Conservation (phyloP, 805 yeast genomes). For the Cyberlindnera amylophila region DNA sequence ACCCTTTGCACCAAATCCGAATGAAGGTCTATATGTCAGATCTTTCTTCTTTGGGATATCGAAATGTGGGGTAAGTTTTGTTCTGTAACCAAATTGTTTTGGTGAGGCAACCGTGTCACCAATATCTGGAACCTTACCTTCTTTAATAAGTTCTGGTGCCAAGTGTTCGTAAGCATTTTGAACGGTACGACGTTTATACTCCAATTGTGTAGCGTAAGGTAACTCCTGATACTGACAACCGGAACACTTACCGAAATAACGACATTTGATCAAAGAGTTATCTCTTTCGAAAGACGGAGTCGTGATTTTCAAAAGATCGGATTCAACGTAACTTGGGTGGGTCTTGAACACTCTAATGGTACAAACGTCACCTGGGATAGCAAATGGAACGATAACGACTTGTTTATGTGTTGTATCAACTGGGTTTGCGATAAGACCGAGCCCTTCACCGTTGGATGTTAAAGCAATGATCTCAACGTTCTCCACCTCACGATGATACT, state of each 20-base stretch:
- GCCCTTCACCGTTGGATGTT: slow-evolving; percentile 84
- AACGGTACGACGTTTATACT: slow-evolving; percentile 69
- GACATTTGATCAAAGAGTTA: slow-evolving; percentile 62
- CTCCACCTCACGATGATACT: slow-evolving; percentile 55
- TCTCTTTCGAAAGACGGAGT: slow-evolving; percentile 41
- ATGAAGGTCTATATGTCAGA: slow-evolving; percentile 50
- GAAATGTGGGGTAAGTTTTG: slow-evolving; percentile 95
- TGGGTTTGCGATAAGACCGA: slow-evolving; percentile 67
- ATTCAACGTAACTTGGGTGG: slow-evolving; percentile 68
- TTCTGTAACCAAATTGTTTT: slow-evolving; percentile 69
- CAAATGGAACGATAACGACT: slow-evolving; percentile 79
- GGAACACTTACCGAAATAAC: slow-evolving; percentile 87
- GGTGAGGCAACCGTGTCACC: slow-evolving; percentile 75
- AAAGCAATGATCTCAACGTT: slow-evolving; percentile 55
- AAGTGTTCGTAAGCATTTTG: slow-evolving; percentile 76
- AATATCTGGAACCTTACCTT: slow-evolving; percentile 53
- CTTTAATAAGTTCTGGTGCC: slow-evolving; percentile 50
- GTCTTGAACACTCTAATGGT: slow-evolving; percentile 71
- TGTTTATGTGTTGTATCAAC: slow-evolving; percentile 42
- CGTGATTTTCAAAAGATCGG: slow-evolving; percentile 60
- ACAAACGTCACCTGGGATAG: slow-evolving; percentile 81
- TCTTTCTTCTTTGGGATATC: slow-evolving; percentile 61
- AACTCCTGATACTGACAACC: slow-evolving; percentile 93
- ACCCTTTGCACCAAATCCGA: slow-evolving; percentile 90
- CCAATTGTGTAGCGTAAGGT: slow-evolving; percentile 67